phyloP scores from a whole-genome alignment of 129 eudicot genomes.

The Flaveria robusta region DNA sequence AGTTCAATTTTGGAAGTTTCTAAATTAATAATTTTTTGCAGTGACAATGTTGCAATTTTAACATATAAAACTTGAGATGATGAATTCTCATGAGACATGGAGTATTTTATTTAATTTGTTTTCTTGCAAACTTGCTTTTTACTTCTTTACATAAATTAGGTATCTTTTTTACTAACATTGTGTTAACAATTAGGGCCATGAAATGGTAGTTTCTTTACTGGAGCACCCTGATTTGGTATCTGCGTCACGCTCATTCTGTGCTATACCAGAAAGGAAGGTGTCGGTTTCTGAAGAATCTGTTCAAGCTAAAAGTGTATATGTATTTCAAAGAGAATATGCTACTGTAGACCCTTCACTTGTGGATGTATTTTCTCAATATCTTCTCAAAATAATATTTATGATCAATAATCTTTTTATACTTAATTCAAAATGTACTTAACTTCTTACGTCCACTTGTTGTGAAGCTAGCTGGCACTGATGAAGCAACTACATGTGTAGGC shows the following conservation, averaged over 20 bases:
- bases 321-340: conserved; percentile 95
- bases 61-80: neutral
- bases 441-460: conserved; percentile 25
- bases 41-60: conserved; percentile 4
- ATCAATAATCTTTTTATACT: neutral
- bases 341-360: conserved; percentile 74
- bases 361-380: conserved; percentile 44
- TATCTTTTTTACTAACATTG: neutral
- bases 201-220: conserved; percentile 57
- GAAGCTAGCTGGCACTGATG: conserved; percentile 89
- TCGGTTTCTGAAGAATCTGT: conserved; percentile 46
- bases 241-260: conserved; percentile 59
- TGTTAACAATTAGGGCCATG: conserved; percentile 48
- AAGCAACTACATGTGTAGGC: conserved; percentile 98
- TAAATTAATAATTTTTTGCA: neutral
- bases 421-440: neutral
- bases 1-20: no score
- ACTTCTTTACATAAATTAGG: neutral
- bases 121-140: neutral
- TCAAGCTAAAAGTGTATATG: conserved; percentile 57
- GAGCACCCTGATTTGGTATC: conserved; percentile 74
- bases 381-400: neutral
- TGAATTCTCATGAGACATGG: neutral
- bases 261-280: conserved; percentile 53
- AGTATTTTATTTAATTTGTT: neutral